These are phyloP conservation scores for Tubosaeta sp. DNA, from an alignment of 768 basidiomycete species.

Conservation along the genomic window DNA sequence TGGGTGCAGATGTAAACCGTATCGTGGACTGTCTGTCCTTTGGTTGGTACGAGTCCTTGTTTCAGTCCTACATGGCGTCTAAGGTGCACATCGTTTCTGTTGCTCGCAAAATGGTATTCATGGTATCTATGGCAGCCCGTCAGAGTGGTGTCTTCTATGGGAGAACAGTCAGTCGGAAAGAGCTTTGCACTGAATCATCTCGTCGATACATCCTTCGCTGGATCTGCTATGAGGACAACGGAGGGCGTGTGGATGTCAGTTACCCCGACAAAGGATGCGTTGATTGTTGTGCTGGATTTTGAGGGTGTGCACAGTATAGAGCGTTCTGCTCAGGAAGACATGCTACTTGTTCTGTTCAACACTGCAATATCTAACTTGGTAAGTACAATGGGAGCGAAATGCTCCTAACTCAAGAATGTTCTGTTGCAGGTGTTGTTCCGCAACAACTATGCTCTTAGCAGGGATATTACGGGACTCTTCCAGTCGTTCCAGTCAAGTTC, in stretches of 20 bases:
- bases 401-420: not conserved
- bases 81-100: constrained; percentile 34
- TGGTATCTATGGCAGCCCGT: constrained; percentile 40
- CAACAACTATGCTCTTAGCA: constrained; percentile 59
- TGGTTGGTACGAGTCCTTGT: constrained; percentile 64
- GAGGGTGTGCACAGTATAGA: constrained; percentile 68
- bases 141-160: constrained; percentile 65
- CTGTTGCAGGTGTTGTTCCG: constrained; percentile 52
- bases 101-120: constrained; percentile 34
- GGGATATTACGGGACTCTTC: constrained; percentile 60
- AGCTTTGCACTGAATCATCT: constrained; percentile 57
- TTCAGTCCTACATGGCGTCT: constrained; percentile 58
- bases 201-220: constrained; percentile 61
- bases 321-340: constrained; percentile 59
- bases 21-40: constrained; percentile 54
- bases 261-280: constrained; percentile 49
- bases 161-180: constrained; percentile 64
- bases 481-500: constrained; percentile 60
- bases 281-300: constrained; percentile 61
- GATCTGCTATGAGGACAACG: constrained; percentile 61
- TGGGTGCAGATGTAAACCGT: constrained; percentile 56
- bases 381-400: constrained; percentile 28
- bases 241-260: constrained; percentile 69
- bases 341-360: constrained; percentile 59
- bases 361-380: constrained; percentile 63